phyloP scores from a whole-genome alignment of 306 rosid genomes.

The Cicer judaicum region DNA sequence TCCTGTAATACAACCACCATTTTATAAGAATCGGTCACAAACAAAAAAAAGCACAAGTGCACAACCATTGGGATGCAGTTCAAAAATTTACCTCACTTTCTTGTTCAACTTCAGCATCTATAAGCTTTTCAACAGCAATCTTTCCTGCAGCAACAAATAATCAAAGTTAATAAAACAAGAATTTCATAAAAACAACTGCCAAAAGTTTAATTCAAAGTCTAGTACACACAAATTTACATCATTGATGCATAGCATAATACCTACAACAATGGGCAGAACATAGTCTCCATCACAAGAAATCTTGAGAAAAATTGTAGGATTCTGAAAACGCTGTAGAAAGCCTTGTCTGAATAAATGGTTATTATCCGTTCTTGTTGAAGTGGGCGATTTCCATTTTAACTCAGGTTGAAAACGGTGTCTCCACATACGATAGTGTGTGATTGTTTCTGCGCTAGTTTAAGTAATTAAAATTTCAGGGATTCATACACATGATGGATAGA shows the following conservation, averaged over 20 bases:
- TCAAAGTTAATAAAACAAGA: conserved; percentile 23
- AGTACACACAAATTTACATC: not conserved
- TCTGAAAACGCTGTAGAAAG: conserved; percentile 73
- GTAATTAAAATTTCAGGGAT: conserved; percentile 53
- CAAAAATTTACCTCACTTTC: conserved; percentile 60
- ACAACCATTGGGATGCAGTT: conserved; percentile 2
- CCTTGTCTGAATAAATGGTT: conserved; percentile 51
- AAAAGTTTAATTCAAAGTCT: not conserved
- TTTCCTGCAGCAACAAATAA: conserved; percentile 64
- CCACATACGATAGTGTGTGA: conserved; percentile 73
- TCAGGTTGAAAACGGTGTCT: conserved; percentile 66
- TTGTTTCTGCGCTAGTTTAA: conserved; percentile 80
- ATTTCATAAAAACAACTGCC: conserved; percentile 8
- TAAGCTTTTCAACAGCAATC: conserved; percentile 78
- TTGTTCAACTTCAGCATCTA: conserved; percentile 60
- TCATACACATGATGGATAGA: conserved; percentile 52
- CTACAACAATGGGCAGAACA: conserved; percentile 91
- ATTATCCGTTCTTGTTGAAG: conserved; percentile 43
- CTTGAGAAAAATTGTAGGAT: conserved; percentile 92
- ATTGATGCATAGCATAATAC: conserved; percentile 46
- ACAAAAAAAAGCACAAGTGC: not conserved
- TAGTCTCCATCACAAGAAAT: conserved; percentile 90
- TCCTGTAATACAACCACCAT: conserved; percentile 63
- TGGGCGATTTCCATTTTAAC: conserved; percentile 52
- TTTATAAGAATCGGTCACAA: not conserved